A percentile compares a stretch with the other conserved stretches of the same genome.
These are phyloP conservation scores for Fraxinus xanthoxyloides DNA, from an alignment of 305 asterid genomes.

Conservation along the genomic window DNA sequence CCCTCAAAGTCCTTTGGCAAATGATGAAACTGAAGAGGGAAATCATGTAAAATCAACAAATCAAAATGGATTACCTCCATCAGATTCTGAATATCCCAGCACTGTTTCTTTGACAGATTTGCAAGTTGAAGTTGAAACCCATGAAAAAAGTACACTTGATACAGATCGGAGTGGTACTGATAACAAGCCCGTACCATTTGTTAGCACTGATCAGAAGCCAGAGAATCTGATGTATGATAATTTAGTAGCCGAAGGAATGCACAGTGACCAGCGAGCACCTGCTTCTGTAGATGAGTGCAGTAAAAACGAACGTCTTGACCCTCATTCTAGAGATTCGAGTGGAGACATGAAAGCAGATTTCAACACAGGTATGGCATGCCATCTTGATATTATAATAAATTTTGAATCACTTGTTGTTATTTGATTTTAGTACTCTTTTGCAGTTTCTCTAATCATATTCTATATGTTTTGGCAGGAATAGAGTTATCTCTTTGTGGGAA, in stretches of 20 bases:
- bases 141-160: constrained; percentile 25
- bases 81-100: constrained; percentile 16
- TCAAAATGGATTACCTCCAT: constrained; percentile 19
- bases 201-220: constrained; percentile 30
- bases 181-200: constrained; percentile 27
- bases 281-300: constrained; percentile 33
- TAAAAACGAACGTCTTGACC: constrained; percentile 35
- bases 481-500: constrained; percentile 75
- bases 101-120: constrained; percentile 29
- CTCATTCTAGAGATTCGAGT: constrained; percentile 24
- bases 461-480: constrained; percentile 45
- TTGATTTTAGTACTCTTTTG: constrained; percentile 19
- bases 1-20: constrained; percentile 28
- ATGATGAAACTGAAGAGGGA: constrained; percentile 33
- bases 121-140: constrained; percentile 33
- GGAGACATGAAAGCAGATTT: constrained; percentile 34
- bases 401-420: constrained; percentile 1
- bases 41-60: constrained; percentile 37
- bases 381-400: constrained; percentile 17
- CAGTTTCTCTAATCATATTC: neutral
- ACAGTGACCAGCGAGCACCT: constrained; percentile 33
- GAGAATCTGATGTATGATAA: constrained; percentile 35
- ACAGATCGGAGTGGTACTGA: constrained; percentile 34
- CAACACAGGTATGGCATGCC: constrained; percentile 39
- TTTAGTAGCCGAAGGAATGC: constrained; percentile 17